These are phyloP conservation scores for Cylindrotheca fusiformis DNA, from an alignment of 108 stramenopile genomes.

Conservation along the genomic window DNA sequence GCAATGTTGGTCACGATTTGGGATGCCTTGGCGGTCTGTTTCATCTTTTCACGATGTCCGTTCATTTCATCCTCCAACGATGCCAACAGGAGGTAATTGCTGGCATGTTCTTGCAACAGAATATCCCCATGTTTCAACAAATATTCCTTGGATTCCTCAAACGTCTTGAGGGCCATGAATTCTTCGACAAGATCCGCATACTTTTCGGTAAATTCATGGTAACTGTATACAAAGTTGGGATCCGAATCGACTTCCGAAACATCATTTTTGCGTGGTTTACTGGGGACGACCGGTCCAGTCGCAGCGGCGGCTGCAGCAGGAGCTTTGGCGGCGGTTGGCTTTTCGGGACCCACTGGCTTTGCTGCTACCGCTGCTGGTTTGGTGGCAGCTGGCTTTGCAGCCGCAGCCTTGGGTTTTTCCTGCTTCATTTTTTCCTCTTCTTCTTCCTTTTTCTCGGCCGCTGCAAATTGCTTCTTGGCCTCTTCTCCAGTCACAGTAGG, in stretches of 20 bases:
- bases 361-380: slow-evolving; percentile 4
- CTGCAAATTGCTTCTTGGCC: slow-evolving; percentile 38
- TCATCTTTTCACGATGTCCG: slow-evolving; percentile 95
- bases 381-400: slow-evolving; percentile 10
- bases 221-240: slow-evolving; percentile 74
- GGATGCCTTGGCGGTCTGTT: slow-evolving; percentile 83
- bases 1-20: slow-evolving; percentile 96
- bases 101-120: slow-evolving; percentile 94
- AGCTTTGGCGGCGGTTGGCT: slow-evolving; percentile 23
- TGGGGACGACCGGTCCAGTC: slow-evolving; percentile 5
- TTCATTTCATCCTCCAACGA: slow-evolving; percentile 99
- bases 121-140: slow-evolving; percentile 84
- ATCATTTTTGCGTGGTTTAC: slow-evolving; percentile 15
- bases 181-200: slow-evolving; percentile 90
- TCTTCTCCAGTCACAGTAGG: slow-evolving; percentile 39
- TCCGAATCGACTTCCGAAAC: slow-evolving; percentile 41
- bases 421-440: slow-evolving; percentile 12
- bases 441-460: slow-evolving; percentile 15
- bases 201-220: slow-evolving; percentile 89
- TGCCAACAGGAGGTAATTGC: slow-evolving; percentile 92
- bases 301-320: slow-evolving; percentile 24
- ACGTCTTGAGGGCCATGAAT: slow-evolving; percentile 75
- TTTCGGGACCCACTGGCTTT: background rate
- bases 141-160: slow-evolving; percentile 88
- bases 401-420: background rate